Base-by-base conservation (phyloP, 2,329 filamentous ascomycete species). In the Colletotrichum sp. region DNA sequence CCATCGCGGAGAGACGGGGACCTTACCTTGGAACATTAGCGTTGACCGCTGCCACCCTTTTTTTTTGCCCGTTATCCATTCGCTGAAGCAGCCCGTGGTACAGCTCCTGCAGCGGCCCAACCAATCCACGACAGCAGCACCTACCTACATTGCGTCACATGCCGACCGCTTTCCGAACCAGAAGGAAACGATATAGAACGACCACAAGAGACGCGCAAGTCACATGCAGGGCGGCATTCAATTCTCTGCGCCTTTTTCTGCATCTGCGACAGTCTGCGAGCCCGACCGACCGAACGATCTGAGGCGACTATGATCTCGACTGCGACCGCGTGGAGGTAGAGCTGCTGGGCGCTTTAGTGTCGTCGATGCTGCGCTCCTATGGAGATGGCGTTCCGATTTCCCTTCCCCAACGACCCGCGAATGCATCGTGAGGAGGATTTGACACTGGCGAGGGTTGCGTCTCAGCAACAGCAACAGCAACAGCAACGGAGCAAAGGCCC, bases 361-460 rank as follows among this genome's bases (percentile, higher is more conserved):
- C 71, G 64, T 73, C 71, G 39, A 73, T 73, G 71, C 71, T 48
- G 43, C 64, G 39, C 57, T 68, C 55, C 26, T 48, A 73, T 73
- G 73, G 73, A 65, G 67, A 88, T 88, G 86, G 84, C 86, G 64
- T 84, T 85, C 76, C 81, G 84, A 76, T 82, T 85, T 72, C 78
- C 83, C 30, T 82, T 83, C 71, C 81, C 83, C 48, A 77, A 71
- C 55, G 85, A 87, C 72, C 79, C 77, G 43, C 82, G 82, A 67
- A 78, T 79, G 70, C 83, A 84, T 65, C 81, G 82, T 73, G 85
- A 87, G 68, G 86, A 87, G 66, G 84, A 87, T 30, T 65, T 83
- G 74, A 81, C 83, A n/a, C 77, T 83, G 65, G 79, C 82, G 30
- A 83, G 81, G 76, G 77, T 82, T 39, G 77, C 80, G 32, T 82